Evolutionary conservation across 1,139 yeast species (phyloP).

Genomic region (Nakaseomyces delphensis): DNA sequence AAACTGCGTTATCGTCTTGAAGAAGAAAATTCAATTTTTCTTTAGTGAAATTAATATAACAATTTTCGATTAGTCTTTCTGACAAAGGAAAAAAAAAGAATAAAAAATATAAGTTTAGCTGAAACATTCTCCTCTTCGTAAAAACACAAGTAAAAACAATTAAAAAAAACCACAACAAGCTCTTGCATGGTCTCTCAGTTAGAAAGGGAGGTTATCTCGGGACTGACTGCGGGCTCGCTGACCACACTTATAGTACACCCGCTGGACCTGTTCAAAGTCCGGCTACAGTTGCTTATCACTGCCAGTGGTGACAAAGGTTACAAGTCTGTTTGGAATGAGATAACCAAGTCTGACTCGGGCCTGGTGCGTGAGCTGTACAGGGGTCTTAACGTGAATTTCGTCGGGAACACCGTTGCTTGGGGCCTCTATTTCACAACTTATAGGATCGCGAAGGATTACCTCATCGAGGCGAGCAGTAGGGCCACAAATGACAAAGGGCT

Average conservation of each 20-base stretch:
- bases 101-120: background rate
- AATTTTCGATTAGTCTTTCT: constrained; percentile 6
- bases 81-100: background rate
- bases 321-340: constrained; percentile 1
- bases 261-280: constrained; percentile 70
- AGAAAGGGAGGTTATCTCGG: constrained; percentile 56
- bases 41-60: no score
- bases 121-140: no score
- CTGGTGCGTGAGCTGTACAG: constrained; percentile 45
- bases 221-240: constrained; percentile 71
- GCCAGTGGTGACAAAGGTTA: constrained; percentile 10
- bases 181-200: constrained; percentile 24
- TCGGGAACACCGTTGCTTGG: constrained; percentile 88
- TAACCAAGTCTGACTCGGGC: background rate
- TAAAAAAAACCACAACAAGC: background rate
- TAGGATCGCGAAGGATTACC: constrained; percentile 43
- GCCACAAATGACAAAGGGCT: constrained; percentile 23
- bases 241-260: constrained; percentile 86
- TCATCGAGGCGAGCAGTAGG: background rate
- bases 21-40: constrained; percentile 1
- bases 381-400: constrained; percentile 69
- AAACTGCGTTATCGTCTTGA: constrained; percentile 23
- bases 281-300: constrained; percentile 48
- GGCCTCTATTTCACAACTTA: constrained; percentile 73
- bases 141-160: no score